Evolutionary conservation across 2,329 filamentous ascomycete species (phyloP), one percentile per base, ranked within the genome.

Genomic region (Aspergillus vadensis): DNA sequence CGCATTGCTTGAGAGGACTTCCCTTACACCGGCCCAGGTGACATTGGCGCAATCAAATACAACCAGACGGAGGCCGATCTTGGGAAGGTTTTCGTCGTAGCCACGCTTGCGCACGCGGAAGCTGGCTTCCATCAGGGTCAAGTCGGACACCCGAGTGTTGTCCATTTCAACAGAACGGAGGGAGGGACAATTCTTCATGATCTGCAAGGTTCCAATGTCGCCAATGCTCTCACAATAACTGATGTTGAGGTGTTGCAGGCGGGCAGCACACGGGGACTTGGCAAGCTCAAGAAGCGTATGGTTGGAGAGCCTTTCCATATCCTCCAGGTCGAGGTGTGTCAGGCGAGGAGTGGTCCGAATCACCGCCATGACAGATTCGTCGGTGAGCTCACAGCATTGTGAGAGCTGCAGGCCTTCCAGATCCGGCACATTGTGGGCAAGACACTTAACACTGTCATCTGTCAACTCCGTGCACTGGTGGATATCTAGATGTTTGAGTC

Each of bases 11-110:
- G 88, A 92, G 2, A 98, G 82, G 1, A 98, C 86, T 75, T 97
- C 92, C 52, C 91, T 88, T 39, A 97, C 85, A 30, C 94, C 94
- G 0, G 91, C 91, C 94, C 94, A 98, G 1, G 92, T 97, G 3
- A 98, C 87, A 69, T 94, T 91, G 65, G 89, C 86, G 74, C 94
- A 98, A 77, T 99, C 95, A 73, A 95, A 99, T 7, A 94, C 88
- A 0, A 93, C 89, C 65, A 98, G 80, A 47, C 86, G 85, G 2
- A 98, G 81, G 7, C 91, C 90, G 15, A 90, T 74, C 39, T 76
- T 76, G 2, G 88, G 87, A 4, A 75, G 67, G 5, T 75, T 68
- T 9, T 76, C 76, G n/a, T 79, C 75, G 63, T 82, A 82, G 30
- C 81, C 85, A 44, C 92, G 89, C 55, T 82, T 81, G 58, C 88